These are phyloP conservation scores for Grigorovia jiainica DNA, from an alignment of 805 yeast genomes.

Conservation along the genomic window DNA sequence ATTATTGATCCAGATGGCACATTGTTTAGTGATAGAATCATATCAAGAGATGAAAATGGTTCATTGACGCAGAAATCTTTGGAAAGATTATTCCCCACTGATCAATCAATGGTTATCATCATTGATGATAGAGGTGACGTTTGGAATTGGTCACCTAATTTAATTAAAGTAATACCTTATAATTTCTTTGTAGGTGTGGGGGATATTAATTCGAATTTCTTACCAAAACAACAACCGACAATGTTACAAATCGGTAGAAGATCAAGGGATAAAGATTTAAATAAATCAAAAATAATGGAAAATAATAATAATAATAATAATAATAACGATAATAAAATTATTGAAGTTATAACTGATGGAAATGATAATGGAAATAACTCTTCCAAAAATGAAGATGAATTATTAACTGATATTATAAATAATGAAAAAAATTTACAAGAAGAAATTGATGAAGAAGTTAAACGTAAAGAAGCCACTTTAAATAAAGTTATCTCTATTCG, in stretches of 20 bases:
- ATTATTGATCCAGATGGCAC: slow-evolving; percentile 85
- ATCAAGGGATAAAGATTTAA: slow-evolving; percentile 16
- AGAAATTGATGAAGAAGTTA: slow-evolving; percentile 25
- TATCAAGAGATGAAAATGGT: slow-evolving; percentile 92
- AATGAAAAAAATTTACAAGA: slow-evolving; percentile 24
- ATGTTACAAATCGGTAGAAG: slow-evolving; percentile 32
- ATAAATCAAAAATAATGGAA: slow-evolving; percentile 2
- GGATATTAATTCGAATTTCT: slow-evolving; percentile 85
- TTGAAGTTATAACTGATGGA: neutral
- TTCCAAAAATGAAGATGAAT: slow-evolving; percentile 23
- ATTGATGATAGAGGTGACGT: slow-evolving; percentile 98
- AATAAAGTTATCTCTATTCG: slow-evolving; percentile 20
- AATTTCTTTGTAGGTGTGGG: slow-evolving; percentile 96
- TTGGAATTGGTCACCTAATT: slow-evolving; percentile 93
- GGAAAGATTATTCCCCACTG: slow-evolving; percentile 85
- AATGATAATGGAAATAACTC: neutral
- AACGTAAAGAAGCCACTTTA: slow-evolving; percentile 29
- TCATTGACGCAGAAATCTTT: slow-evolving; percentile 81
- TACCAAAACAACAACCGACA: slow-evolving; percentile 76
- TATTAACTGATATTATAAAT: slow-evolving; percentile 27
- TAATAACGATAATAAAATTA: slow-evolving; percentile 3
- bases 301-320: slow-evolving; percentile 9
- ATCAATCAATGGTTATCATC: slow-evolving; percentile 90
- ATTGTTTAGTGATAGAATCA: slow-evolving; percentile 82
- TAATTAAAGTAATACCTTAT: slow-evolving; percentile 88